Evolutionary conservation across 805 yeast genomes (phyloP).

Genomic region (Metschnikowia santaceciliae): DNA sequence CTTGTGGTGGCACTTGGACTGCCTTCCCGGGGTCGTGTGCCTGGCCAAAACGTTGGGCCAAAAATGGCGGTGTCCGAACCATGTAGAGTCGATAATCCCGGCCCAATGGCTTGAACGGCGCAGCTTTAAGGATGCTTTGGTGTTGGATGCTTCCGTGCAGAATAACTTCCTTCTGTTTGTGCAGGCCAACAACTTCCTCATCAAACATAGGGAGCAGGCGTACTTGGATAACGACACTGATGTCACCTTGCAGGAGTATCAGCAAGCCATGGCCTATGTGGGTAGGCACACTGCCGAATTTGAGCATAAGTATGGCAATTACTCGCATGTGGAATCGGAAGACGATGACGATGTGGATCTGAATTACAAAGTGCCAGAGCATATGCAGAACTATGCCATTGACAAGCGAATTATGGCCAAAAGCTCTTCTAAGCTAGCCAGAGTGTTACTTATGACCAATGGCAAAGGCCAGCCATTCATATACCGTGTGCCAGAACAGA

Average conservation of each 20-base stretch:
- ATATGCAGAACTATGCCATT: slow-evolving; percentile 30
- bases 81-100: slow-evolving; percentile 51
- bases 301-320: slow-evolving; percentile 20
- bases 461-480: slow-evolving; percentile 41
- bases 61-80: slow-evolving; percentile 92
- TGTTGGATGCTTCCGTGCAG: slow-evolving; percentile 49
- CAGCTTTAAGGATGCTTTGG: slow-evolving; percentile 47
- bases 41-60: slow-evolving; percentile 67
- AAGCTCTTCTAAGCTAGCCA: slow-evolving; percentile 13
- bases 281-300: slow-evolving; percentile 9
- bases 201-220: slow-evolving; percentile 35
- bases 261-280: slow-evolving; percentile 23
- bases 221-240: slow-evolving; percentile 16
- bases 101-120: slow-evolving; percentile 37
- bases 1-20: slow-evolving; percentile 84
- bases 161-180: slow-evolving; percentile 31
- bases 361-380: slow-evolving; percentile 33
- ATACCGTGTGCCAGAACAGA: slow-evolving; percentile 63
- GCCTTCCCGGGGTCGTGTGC: slow-evolving; percentile 72
- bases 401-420: slow-evolving; percentile 32
- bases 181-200: slow-evolving; percentile 26
- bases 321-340: slow-evolving; percentile 33
- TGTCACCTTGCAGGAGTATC: slow-evolving; percentile 30
- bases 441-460: slow-evolving; percentile 15
- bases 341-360: slow-evolving; percentile 21